Percentiles rank a stretch among this genome's conserved stretches.
Evolutionary conservation across 352 stramenopile species (phyloP).

Genomic region (Phytophthora uliginosa): DNA sequence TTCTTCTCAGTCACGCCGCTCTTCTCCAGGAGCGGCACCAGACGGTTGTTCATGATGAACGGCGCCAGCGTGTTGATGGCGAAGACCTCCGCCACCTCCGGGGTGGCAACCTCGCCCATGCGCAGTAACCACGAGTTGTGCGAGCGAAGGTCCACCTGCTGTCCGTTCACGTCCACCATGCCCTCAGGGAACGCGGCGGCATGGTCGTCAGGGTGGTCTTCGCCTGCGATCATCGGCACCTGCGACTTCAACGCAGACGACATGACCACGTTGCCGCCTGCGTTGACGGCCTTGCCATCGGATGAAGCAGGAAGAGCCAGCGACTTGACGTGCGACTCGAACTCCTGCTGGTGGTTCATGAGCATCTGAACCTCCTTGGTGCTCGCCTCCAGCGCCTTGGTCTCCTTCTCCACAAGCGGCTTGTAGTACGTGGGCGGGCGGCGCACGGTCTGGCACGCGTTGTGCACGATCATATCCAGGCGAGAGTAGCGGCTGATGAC

Average conservation of each 20-base stretch:
- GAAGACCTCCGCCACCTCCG: conserved; percentile 91
- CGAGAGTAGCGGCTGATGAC: conserved; percentile 85
- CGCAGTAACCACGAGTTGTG: conserved; percentile 97
- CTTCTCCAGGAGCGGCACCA: conserved; percentile 92
- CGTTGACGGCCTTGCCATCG: conserved; percentile 22
- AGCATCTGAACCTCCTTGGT: conserved; percentile 67
- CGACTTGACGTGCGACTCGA: conserved; percentile 74
- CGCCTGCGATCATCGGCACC: conserved; percentile 79
- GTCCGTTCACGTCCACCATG: conserved; percentile 95
- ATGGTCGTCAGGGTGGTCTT: conserved; percentile 73
- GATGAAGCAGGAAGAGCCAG: conserved; percentile 55
- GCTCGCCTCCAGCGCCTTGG: conserved; percentile 64
- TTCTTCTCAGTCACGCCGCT: conserved; percentile 65
- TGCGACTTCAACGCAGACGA: conserved; percentile 89
- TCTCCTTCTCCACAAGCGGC: conserved; percentile 91
- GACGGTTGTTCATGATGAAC: conserved; percentile 97
- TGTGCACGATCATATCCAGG: conserved; percentile 98
- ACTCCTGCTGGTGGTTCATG: conserved; percentile 86
- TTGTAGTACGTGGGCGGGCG: conserved; percentile 96
- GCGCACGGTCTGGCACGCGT: conserved; percentile 98
- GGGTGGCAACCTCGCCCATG: conserved; percentile 93
- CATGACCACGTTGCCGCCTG: conserved; percentile 50
- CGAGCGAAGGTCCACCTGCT: conserved; percentile 96
- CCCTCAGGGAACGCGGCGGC: conserved; percentile 73
- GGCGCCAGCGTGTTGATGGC: conserved; percentile 97